Percentiles rank a stretch among this genome's conserved stretches.
Conservation (phyloP, 2,329 filamentous ascomycete species). For the Triangularia verruculosa region DNA sequence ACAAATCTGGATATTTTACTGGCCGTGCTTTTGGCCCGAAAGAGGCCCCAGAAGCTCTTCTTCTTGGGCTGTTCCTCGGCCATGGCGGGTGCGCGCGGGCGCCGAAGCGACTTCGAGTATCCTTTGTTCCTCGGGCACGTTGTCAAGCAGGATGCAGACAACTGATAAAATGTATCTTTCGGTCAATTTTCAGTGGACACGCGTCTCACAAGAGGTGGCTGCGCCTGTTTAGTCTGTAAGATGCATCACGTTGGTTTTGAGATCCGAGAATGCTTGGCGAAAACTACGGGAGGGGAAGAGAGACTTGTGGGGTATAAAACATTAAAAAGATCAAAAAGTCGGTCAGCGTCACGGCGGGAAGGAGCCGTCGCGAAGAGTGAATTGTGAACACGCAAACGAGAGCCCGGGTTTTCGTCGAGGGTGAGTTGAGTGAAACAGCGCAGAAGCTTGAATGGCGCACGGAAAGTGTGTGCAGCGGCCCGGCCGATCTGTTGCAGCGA, state of each 20-base stretch:
- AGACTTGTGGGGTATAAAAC: not conserved
- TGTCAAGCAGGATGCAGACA: not conserved
- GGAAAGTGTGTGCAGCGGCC: constrained; percentile 3
- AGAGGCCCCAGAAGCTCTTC: constrained; percentile 49
- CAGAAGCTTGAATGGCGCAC: not conserved
- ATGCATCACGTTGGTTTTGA: not conserved
- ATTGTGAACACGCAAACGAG: not conserved
- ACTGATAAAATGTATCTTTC: not conserved
- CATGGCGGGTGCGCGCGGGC: constrained; percentile 7
- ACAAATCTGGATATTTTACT: constrained; percentile 38
- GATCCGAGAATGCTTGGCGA: not conserved
- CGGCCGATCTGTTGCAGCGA: constrained; percentile 5
- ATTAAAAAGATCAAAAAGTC: constrained; percentile 1
- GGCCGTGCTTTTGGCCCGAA: constrained; percentile 47
- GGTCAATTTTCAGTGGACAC: not conserved
- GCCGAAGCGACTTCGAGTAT: constrained; percentile 6
- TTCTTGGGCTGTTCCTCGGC: constrained; percentile 32
- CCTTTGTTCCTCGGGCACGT: not conserved
- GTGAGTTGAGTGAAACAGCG: not conserved
- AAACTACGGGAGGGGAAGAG: not conserved
- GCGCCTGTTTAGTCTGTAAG: not conserved
- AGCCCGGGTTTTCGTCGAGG: not conserved
- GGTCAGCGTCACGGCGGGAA: not conserved
- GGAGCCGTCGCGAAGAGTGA: not conserved
- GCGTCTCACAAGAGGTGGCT: not conserved